Conservation (phyloP, 148 eudicot genomes). For the Chenopodium formosanum region DNA sequence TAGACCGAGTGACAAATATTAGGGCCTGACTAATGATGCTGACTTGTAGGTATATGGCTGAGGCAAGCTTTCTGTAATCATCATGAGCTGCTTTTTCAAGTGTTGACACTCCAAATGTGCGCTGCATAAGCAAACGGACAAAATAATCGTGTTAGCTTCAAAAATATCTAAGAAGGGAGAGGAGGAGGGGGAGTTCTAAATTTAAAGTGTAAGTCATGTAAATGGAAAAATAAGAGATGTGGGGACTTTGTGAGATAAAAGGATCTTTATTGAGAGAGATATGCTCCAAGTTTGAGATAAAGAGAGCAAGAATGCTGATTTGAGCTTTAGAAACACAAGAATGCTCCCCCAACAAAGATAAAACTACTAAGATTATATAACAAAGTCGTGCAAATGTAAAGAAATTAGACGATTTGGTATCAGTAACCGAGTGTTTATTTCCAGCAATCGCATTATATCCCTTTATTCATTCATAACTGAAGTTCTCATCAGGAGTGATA, state of each 20-base stretch:
- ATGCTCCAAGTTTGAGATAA: too few relatives aligned
- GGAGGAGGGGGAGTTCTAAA: not conserved
- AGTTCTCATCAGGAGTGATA: too few relatives aligned
- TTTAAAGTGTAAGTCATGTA: too few relatives aligned
- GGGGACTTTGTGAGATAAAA: too few relatives aligned
- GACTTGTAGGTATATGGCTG: slow-evolving; percentile 49
- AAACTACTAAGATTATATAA: not conserved
- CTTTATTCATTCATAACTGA: not conserved
- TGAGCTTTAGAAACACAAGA: not conserved
- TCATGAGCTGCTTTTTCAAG: slow-evolving; percentile 33
- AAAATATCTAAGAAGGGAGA: not conserved
- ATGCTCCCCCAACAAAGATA: not conserved
- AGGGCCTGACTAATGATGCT: slow-evolving; percentile 47
- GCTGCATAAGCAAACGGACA: slow-evolving; percentile 24
- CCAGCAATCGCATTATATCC: not conserved
- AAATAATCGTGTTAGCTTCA: not conserved
- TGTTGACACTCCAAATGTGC: slow-evolving; percentile 34
- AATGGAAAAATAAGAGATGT: too few relatives aligned
- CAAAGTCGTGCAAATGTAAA: not conserved
- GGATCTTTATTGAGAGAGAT: too few relatives aligned
- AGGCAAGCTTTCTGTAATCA: slow-evolving; percentile 42
- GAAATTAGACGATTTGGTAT: not conserved
- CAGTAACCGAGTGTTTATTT: not conserved
- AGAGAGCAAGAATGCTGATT: not conserved
- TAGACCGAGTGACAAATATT: slow-evolving; percentile 39